A percentile compares a stretch with the other conserved stretches of the same genome.
Conservation (phyloP, 2,329 filamentous ascomycete species). For the Hymenoscyphus linearis region DNA sequence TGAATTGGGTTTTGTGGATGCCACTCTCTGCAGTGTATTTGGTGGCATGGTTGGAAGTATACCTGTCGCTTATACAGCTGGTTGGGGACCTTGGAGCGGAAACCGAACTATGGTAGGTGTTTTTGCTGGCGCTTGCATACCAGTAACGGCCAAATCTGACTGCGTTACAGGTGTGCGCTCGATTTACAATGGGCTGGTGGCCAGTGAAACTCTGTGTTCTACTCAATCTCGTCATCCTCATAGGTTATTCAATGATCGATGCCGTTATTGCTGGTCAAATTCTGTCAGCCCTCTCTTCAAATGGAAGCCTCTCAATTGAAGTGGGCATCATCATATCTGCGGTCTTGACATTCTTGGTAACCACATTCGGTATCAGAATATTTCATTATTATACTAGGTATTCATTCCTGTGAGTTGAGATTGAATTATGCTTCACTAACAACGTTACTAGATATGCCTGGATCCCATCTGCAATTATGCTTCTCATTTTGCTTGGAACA, state of each 20-base stretch:
- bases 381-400: constrained; percentile 65
- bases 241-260: constrained; percentile 59
- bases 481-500: constrained; percentile 57
- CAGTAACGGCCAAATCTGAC: not conserved
- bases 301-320: constrained; percentile 53
- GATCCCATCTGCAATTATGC: constrained; percentile 55
- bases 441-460: constrained; percentile 48
- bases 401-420: not conserved
- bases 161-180: constrained; percentile 38
- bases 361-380: constrained; percentile 61
- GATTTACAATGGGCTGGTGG: constrained; percentile 62
- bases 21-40: constrained; percentile 50
- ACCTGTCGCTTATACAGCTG: constrained; percentile 54
- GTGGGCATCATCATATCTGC: constrained; percentile 64
- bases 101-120: constrained; percentile 52
- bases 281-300: constrained; percentile 56
- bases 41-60: constrained; percentile 50
- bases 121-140: not conserved
- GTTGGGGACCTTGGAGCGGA: constrained; percentile 55
- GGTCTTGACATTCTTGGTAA: constrained; percentile 57
- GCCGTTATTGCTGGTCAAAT: constrained; percentile 65
- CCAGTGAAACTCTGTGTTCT: constrained; percentile 58
- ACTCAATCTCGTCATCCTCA: constrained; percentile 56
- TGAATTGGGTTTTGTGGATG: constrained; percentile 52
- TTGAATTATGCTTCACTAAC: not conserved